A percentile compares a stretch with the other conserved stretches of the same genome.
phyloP scores from a whole-genome alignment of 768 basidiomycete species.

The Suillus fuscotomentosus region DNA sequence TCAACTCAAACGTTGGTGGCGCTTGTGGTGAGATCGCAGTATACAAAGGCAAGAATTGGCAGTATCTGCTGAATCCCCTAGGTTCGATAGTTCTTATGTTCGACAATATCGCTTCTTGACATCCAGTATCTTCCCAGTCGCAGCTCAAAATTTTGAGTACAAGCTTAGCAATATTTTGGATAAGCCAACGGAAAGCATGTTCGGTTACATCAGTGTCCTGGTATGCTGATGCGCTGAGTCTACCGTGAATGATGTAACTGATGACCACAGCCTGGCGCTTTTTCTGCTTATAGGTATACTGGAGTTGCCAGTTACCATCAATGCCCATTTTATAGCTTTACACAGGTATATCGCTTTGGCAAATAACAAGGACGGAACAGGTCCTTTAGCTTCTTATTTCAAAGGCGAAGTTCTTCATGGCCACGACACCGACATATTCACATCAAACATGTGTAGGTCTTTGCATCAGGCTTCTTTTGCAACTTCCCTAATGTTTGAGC shows the following conservation, averaged over 20 bases:
- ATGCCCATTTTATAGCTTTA: slow-evolving; percentile 2
- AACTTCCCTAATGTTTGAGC: slow-evolving; percentile 12
- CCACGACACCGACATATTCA: slow-evolving; percentile 87
- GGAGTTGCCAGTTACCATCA: background rate
- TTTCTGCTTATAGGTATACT: slow-evolving; percentile 78
- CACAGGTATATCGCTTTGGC: slow-evolving; percentile 81
- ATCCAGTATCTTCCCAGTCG: slow-evolving; percentile 46
- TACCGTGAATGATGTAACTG: slow-evolving; percentile 11
- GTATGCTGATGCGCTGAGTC: slow-evolving; percentile 35
- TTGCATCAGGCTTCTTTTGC: background rate
- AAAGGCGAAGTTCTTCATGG: slow-evolving; percentile 89
- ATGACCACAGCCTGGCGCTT: slow-evolving; percentile 73
- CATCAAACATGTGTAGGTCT: slow-evolving; percentile 89
- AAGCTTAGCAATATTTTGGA: slow-evolving; percentile 90
- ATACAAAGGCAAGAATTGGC: slow-evolving; percentile 91
- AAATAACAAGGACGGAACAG: slow-evolving; percentile 77
- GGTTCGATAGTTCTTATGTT: slow-evolving; percentile 41
- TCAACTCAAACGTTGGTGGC: slow-evolving; percentile 90
- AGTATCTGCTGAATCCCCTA: slow-evolving; percentile 76
- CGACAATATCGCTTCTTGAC: background rate
- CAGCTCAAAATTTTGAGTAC: slow-evolving; percentile 96
- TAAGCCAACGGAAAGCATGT: slow-evolving; percentile 84
- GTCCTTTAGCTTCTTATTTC: slow-evolving; percentile 95
- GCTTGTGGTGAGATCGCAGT: slow-evolving; percentile 97
- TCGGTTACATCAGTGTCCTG: slow-evolving; percentile 96